phyloP scores from a whole-genome alignment of 805 yeast genomes.

The Metschnikowia drakensbergensis region DNA sequence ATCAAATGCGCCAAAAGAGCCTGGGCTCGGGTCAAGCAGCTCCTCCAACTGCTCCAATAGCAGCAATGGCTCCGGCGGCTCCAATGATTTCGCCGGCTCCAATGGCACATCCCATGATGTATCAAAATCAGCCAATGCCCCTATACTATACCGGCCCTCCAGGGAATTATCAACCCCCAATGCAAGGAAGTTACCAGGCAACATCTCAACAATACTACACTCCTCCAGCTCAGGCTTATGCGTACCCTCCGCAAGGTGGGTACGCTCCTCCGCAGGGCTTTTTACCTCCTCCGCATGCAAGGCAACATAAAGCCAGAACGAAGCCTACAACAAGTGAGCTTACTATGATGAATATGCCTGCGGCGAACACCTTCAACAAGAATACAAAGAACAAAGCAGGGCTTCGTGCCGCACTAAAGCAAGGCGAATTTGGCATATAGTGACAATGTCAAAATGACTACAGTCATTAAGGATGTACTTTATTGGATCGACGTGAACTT shows the following conservation, averaged over 20 bases:
- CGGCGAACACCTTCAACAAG: constrained; percentile 35
- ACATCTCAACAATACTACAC: constrained; percentile 15
- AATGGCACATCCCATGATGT: neutral
- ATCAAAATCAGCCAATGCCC: constrained; percentile 5
- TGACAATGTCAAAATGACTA: neutral
- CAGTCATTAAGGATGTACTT: neutral
- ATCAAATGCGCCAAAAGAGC: neutral
- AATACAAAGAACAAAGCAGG: constrained; percentile 50
- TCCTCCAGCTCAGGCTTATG: constrained; percentile 13
- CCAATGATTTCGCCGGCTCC: neutral
- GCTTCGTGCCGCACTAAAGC: constrained; percentile 60
- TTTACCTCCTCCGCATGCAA: constrained; percentile 15
- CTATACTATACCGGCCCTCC: constrained; percentile 6
- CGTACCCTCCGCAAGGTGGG: constrained; percentile 6
- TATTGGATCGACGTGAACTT: neutral
- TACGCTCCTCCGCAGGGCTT: constrained; percentile 16
- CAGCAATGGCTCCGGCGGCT: neutral
- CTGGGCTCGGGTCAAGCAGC: neutral
- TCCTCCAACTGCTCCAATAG: neutral
- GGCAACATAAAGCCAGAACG: constrained; percentile 4
- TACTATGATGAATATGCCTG: constrained; percentile 47
- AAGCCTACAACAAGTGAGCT: constrained; percentile 37
- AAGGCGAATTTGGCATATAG: constrained; percentile 66
- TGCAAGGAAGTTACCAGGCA: constrained; percentile 16
- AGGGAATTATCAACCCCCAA: constrained; percentile 15